A percentile compares a stretch with the other conserved stretches of the same genome.
Conservation (phyloP, 2,329 filamentous ascomycete species). For the Cladorrhinum sp. region DNA sequence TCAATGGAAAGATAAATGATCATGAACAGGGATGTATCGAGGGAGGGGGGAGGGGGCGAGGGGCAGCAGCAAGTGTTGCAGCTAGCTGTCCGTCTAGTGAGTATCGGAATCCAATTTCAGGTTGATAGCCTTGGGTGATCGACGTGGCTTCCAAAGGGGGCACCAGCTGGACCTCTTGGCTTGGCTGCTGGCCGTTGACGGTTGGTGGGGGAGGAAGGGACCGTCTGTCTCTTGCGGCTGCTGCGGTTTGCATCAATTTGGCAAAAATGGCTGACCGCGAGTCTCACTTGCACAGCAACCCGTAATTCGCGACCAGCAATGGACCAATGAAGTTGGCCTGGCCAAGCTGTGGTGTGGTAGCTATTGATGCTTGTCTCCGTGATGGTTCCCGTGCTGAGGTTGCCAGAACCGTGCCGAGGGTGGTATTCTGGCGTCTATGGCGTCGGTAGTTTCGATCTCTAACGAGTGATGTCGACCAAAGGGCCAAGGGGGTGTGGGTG, state of each 20-base stretch:
- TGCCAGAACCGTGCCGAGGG: neutral
- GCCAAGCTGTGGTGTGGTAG: neutral
- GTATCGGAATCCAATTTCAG: neutral
- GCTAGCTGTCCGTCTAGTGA: too few species aligned
- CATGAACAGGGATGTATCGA: constrained; percentile 4
- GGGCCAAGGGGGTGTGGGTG: neutral
- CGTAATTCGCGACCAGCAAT: neutral
- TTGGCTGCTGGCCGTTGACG: too few species aligned
- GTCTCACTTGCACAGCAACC: neutral
- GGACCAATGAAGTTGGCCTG: neutral
- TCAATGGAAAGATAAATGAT: constrained; percentile 2
- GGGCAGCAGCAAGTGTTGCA: too few species aligned
- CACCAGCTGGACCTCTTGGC: neutral
- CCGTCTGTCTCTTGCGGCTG: constrained; percentile 8
- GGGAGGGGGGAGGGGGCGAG: too few species aligned
- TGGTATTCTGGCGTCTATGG: neutral
- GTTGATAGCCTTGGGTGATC: constrained; percentile 13
- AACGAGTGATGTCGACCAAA: neutral
- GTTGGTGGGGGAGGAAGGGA: too few species aligned
- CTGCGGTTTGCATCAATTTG: constrained; percentile 7
- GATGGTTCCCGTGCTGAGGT: constrained; percentile 3
- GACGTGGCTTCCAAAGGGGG: constrained; percentile 19
- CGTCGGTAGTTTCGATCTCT: neutral
- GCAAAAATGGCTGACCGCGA: neutral
- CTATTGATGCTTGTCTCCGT: constrained; percentile 18